phyloP scores from a whole-genome alignment of 345 rosid species.

The Acer yangbiense region DNA sequence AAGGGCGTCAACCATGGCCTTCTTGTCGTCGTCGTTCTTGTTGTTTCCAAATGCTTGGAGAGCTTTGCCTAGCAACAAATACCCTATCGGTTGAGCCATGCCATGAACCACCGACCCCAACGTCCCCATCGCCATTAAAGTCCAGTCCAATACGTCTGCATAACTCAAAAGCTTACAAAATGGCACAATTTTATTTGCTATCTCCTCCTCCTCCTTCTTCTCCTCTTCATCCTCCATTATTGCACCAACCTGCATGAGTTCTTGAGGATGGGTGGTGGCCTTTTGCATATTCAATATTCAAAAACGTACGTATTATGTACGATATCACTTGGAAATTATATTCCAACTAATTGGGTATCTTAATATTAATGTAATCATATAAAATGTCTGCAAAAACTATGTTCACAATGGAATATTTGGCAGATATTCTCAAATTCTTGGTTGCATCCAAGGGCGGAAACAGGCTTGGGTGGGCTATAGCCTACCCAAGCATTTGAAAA shows the following conservation, averaged over 20 bases:
- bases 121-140: slow-evolving; percentile 53
- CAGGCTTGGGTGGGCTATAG: too few species aligned
- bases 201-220: background rate
- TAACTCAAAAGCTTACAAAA: slow-evolving; percentile 52
- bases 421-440: slow-evolving; percentile 28
- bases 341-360: too few species aligned
- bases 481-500: too few species aligned
- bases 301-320: background rate
- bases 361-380: too few species aligned
- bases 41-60: slow-evolving; percentile 55
- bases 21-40: slow-evolving; percentile 13
- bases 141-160: slow-evolving; percentile 59
- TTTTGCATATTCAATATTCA: background rate
- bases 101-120: slow-evolving; percentile 61
- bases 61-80: slow-evolving; percentile 61
- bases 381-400: slow-evolving; percentile 12
- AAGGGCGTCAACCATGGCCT: slow-evolving; percentile 45
- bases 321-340: too few species aligned
- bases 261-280: background rate
- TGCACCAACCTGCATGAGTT: background rate
- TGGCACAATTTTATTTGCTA: slow-evolving; percentile 24
- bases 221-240: slow-evolving; percentile 2
- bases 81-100: slow-evolving; percentile 61
- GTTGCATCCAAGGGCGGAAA: background rate
- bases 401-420: slow-evolving; percentile 22